Evolutionary conservation across 306 rosid genomes (phyloP), one percentile per base, ranked within the genome.

Genomic region (Fragaria ananassa): DNA sequence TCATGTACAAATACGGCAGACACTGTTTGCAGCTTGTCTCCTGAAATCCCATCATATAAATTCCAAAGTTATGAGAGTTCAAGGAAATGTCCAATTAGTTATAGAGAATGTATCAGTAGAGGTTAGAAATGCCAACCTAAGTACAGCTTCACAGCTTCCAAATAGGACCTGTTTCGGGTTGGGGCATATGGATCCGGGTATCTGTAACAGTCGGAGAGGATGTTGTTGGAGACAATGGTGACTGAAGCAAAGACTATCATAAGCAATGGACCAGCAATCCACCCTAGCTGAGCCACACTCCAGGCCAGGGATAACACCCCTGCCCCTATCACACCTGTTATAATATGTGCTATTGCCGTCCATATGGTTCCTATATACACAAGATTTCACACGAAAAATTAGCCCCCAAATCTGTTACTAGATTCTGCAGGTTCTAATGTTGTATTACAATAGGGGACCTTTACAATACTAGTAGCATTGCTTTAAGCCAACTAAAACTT

Each of bases 321-420:
- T 65, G 98, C 89, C 19, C 97, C 98, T 80, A 93, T 85, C 51
- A 93, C 96, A 2, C 87, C 97, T 1, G 93, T 89, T 79, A 93
- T 85, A 25, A 93, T 83, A 68, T 91, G 93, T 29, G 96, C 90
- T 10, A 78, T 17, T 1, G 90, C 92, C 5, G 85, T 86, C 91
- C 86, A 81, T 13, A 75, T 41, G 13, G 76, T 37, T 5, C 83
- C 83, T 80, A n/a, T 3, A 29, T 31, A 62, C 9, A 34, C 8
- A 18, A 1, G 25, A 34, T 19, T 44, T 42, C 45, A 44, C 15
- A 45, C 1, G 1, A 4, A 60, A 29, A 2, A 21, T 71, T n/a
- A 71, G 34, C 70, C 34, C 37, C 45, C 6, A 2, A 5, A 45
- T 74, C 51, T 14, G 5, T 25, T 8, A 7, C 18, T 29, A 64